Conservation (phyloP, 2,329 filamentous ascomycete species). For the Dendryphion nanum region DNA sequence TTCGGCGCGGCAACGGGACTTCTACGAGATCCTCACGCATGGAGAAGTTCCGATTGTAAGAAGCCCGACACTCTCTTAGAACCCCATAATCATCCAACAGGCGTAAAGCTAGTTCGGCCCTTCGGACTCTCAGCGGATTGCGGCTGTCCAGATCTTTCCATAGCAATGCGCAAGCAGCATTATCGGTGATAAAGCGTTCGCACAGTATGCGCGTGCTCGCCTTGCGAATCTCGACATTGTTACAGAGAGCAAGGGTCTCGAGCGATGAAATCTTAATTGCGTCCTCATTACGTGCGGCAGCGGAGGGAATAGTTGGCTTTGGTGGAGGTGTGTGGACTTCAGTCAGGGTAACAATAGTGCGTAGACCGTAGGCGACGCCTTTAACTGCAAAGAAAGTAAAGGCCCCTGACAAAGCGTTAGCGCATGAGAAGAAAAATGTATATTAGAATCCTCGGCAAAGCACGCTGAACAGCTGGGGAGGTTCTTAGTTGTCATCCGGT, state of each 20-base stretch:
- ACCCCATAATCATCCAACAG: too few relatives aligned
- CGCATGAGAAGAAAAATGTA: too few relatives aligned
- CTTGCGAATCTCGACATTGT: conserved; percentile 45
- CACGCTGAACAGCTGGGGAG: too few relatives aligned
- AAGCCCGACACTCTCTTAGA: too few relatives aligned
- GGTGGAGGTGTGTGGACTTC: conserved; percentile 65
- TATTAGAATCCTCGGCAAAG: too few relatives aligned
- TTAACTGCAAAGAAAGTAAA: conserved; percentile 59
- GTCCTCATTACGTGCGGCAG: conserved; percentile 43
- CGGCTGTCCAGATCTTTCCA: conserved; percentile 23
- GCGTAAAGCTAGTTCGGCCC: conserved; percentile 25
- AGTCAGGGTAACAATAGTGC: conserved; percentile 61
- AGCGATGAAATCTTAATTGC: conserved; percentile 44
- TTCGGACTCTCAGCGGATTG: conserved; percentile 15
- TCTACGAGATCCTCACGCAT: too few relatives aligned
- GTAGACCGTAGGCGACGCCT: conserved; percentile 59
- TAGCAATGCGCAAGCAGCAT: conserved; percentile 15
- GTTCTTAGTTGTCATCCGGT: conserved; percentile 41
- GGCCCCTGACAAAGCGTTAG: too few relatives aligned
- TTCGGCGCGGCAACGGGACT: too few relatives aligned
- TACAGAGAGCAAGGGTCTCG: conserved; percentile 38
- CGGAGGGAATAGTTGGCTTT: conserved; percentile 4
- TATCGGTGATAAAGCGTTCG: conserved; percentile 29
- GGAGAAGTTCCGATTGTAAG: too few relatives aligned
- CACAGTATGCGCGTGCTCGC: conserved; percentile 39